Evolutionary conservation across 306 rosid species (phyloP).

Genomic region (Dalbergia oliveri): DNA sequence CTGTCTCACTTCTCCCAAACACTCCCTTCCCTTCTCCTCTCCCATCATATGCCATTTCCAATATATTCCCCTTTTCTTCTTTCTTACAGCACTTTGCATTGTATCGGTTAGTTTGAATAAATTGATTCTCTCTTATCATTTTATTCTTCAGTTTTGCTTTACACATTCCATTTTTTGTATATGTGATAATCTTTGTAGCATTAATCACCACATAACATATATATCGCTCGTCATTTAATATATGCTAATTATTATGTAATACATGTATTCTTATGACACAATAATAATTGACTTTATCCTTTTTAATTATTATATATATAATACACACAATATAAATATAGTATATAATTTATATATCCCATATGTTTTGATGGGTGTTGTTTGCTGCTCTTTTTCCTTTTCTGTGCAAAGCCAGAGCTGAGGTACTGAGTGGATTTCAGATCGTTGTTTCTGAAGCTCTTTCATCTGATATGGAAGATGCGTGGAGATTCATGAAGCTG

Average conservation of each 20-base stretch:
- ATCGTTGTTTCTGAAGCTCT: constrained; percentile 8
- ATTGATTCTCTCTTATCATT: not conserved
- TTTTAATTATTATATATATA: too few relatives aligned
- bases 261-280: too few relatives aligned
- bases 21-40: not conserved
- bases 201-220: too few relatives aligned
- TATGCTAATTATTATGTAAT: too few relatives aligned
- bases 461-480: constrained; percentile 46
- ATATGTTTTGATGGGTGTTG: constrained; percentile 1
- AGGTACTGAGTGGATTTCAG: not conserved
- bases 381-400: not conserved
- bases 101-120: constrained; percentile 15
- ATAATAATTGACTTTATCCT: too few relatives aligned
- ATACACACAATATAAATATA: too few relatives aligned
- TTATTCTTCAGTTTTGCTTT: not conserved
- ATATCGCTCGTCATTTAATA: too few relatives aligned
- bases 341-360: not conserved
- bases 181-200: too few relatives aligned
- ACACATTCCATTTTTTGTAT: too few relatives aligned
- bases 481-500: constrained; percentile 49
- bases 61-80: not conserved
- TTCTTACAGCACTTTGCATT: not conserved
- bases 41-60: not conserved
- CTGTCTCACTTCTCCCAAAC: constrained; percentile 33
- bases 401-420: not conserved